These are phyloP conservation scores for Paraphoma sp. DNA, from an alignment of 2,329 filamentous ascomycete species.

Conservation along the genomic window DNA sequence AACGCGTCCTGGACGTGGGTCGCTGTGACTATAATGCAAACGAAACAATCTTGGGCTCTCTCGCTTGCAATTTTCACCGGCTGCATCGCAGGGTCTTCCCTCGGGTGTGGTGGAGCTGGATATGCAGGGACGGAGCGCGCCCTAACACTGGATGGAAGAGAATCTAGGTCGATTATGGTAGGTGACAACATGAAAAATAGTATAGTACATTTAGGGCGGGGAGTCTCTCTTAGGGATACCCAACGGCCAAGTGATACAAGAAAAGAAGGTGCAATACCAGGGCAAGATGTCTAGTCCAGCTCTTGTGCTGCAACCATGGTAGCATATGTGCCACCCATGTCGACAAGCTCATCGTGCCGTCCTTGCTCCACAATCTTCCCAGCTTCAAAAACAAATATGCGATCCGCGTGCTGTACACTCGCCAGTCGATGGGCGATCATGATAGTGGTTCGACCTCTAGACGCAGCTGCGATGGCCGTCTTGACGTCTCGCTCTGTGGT, in stretches of 20 bases:
- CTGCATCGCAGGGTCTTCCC: too few relatives aligned
- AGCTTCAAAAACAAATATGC: conserved; percentile 79
- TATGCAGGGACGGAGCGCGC: not conserved
- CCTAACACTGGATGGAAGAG: not conserved
- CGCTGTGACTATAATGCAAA: too few relatives aligned
- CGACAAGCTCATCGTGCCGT: conserved; percentile 65
- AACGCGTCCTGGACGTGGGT: not conserved
- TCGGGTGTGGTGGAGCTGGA: not conserved
- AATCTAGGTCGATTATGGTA: not conserved
- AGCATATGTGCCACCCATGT: conserved; percentile 42
- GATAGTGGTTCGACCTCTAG: conserved; percentile 65
- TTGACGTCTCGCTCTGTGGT: conserved; percentile 54
- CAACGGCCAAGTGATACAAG: not conserved
- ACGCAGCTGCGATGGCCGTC: conserved; percentile 49
- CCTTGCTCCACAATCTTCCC: conserved; percentile 68
- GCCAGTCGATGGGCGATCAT: conserved; percentile 80
- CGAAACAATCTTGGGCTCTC: too few relatives aligned
- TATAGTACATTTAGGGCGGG: not conserved
- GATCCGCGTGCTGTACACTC: conserved; percentile 78
- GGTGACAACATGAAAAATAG: not conserved
- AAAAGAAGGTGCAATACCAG: not conserved
- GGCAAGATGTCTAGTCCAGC: conserved; percentile 27
- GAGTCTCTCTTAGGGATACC: not conserved
- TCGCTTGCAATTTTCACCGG: too few relatives aligned
- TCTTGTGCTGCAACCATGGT: conserved; percentile 47